Conservation (phyloP, 2,329 filamentous ascomycete genomes). For the Dactylellina sp. region DNA sequence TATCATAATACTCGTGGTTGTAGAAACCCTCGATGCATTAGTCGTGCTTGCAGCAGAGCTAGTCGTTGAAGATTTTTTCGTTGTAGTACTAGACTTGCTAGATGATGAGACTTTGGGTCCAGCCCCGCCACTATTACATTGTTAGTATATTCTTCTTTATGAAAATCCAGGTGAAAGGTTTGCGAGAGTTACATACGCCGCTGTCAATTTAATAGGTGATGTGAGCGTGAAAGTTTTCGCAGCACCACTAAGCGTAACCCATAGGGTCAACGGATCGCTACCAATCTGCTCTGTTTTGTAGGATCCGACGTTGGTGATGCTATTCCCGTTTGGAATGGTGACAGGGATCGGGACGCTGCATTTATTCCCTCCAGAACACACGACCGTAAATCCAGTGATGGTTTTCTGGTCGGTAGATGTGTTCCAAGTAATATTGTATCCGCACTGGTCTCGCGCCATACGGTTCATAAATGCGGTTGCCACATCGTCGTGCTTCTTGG, state of each 20-base stretch:
- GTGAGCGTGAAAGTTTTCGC: conserved; percentile 35
- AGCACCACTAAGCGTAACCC: conserved; percentile 37
- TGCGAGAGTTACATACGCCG: conserved; percentile 27
- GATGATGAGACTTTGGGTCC: conserved; percentile 34
- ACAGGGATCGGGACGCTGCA: conserved; percentile 33
- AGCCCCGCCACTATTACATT: conserved; percentile 22
- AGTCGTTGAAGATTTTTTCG: neutral
- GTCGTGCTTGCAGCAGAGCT: conserved; percentile 2
- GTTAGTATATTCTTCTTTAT: conserved; percentile 6
- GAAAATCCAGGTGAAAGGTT: neutral
- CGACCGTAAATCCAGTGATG: conserved; percentile 27
- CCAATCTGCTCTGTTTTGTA: conserved; percentile 40
- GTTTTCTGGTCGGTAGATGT: conserved; percentile 31
- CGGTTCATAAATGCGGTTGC: conserved; percentile 68
- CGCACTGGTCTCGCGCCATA: conserved; percentile 60
- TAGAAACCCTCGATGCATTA: neutral
- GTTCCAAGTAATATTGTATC: conserved; percentile 46
- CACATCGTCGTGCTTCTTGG: conserved; percentile 70
- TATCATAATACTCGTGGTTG: conserved; percentile 8
- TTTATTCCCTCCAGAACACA: conserved; percentile 20
- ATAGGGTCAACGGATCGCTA: conserved; percentile 38
- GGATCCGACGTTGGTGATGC: conserved; percentile 41
- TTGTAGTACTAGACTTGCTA: neutral
- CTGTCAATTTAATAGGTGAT: conserved; percentile 40
- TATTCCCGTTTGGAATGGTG: conserved; percentile 34